These are phyloP conservation scores for Suillus clintonianus DNA, from an alignment of 768 basidiomycete genomes.

Conservation along the genomic window DNA sequence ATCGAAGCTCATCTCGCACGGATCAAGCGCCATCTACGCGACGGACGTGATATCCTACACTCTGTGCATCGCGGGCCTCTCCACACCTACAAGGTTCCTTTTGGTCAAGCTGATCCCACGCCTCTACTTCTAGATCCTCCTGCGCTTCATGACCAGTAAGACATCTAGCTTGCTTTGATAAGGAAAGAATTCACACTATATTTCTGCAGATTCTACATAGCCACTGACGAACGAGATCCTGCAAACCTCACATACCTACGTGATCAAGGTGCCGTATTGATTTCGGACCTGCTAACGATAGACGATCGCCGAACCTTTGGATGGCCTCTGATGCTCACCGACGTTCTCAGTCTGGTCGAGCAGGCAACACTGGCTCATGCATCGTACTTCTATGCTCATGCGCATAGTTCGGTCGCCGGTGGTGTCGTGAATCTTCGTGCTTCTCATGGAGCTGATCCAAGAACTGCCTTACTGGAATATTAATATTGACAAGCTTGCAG, in stretches of 20 bases:
- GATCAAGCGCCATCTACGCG: conserved; percentile 27
- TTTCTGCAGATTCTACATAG: conserved; percentile 32
- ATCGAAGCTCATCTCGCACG: conserved; percentile 36
- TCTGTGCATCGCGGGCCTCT: conserved; percentile 23
- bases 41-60: conserved; percentile 16
- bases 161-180: background rate
- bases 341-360: conserved; percentile 44
- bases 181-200: background rate
- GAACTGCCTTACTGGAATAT: conserved; percentile 39
- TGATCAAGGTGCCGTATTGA: conserved; percentile 39
- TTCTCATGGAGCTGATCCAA: conserved; percentile 39
- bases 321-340: conserved; percentile 46
- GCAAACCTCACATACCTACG: conserved; percentile 32
- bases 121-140: conserved; percentile 28
- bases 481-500: conserved; percentile 14
- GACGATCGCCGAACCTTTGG: conserved; percentile 41
- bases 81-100: conserved; percentile 22
- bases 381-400: conserved; percentile 45
- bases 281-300: conserved; percentile 43
- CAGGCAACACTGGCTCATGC: conserved; percentile 39
- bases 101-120: conserved; percentile 15
- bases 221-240: conserved; percentile 45
- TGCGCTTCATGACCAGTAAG: conserved; percentile 22
- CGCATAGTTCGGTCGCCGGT: conserved; percentile 40
- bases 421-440: conserved; percentile 45